These are phyloP conservation scores for Eucalyptus dawsonii DNA, from an alignment of 345 rosid species.

Conservation along the genomic window DNA sequence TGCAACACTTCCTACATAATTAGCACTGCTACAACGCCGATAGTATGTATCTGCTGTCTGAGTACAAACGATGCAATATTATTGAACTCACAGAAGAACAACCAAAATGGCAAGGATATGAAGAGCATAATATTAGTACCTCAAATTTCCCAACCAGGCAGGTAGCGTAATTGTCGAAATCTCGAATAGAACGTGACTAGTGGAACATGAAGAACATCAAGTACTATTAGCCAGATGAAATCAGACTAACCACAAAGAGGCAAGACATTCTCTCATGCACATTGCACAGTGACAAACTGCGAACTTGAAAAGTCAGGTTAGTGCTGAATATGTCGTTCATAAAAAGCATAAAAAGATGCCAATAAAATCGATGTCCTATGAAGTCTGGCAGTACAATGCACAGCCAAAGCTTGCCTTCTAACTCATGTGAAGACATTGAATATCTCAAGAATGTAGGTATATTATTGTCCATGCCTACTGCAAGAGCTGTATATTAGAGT, in stretches of 20 bases:
- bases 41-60: slow-evolving; percentile 89
- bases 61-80: not conserved
- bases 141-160: slow-evolving; percentile 80
- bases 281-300: not conserved
- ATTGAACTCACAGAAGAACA: not conserved
- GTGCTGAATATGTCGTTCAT: not conserved
- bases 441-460: not conserved
- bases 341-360: not conserved
- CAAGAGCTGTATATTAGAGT: not conserved
- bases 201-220: not conserved
- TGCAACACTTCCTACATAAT: slow-evolving; percentile 48
- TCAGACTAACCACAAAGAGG: not conserved
- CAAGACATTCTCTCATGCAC: not conserved
- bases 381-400: not conserved
- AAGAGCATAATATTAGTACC: slow-evolving; percentile 24
- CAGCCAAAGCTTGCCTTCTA: not conserved
- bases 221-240: not conserved
- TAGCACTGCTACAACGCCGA: slow-evolving; percentile 67
- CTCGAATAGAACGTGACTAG: slow-evolving; percentile 80
- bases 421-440: not conserved
- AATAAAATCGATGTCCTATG: not conserved
- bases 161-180: slow-evolving; percentile 73
- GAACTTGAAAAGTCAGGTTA: not conserved
- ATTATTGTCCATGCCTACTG: not conserved
- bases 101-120: not conserved